These are phyloP conservation scores for Aureobasidium leucospermi DNA, from an alignment of 2,329 filamentous ascomycete species.

Conservation along the genomic window DNA sequence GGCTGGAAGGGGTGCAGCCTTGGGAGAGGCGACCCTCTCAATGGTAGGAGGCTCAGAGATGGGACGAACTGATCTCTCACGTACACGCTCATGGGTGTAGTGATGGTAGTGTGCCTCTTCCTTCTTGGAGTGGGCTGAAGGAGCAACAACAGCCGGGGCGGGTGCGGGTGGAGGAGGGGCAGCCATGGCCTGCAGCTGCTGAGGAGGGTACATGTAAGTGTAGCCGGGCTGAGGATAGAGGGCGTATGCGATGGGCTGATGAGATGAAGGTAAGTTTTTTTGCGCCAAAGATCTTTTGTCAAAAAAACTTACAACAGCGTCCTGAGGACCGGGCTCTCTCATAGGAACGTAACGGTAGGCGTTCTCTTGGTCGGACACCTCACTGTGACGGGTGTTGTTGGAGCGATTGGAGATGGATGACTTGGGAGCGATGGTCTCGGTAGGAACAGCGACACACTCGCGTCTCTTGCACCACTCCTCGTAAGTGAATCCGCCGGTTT, in stretches of 20 bases:
- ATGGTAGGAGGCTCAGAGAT: neutral
- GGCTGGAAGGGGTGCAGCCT: neutral
- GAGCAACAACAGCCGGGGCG: neutral
- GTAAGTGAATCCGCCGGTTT: slow-evolving; percentile 8
- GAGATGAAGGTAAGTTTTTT: neutral
- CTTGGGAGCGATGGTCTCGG: slow-evolving; percentile 9
- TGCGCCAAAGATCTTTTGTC: neutral
- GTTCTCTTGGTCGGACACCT: slow-evolving; percentile 4
- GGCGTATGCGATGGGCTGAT: slow-evolving; percentile 10
- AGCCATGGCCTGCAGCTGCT: neutral
- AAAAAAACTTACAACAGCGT: neutral
- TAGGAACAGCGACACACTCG: neutral
- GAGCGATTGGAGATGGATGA: slow-evolving; percentile 1
- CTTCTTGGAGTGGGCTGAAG: neutral
- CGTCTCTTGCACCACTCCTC: slow-evolving; percentile 12
- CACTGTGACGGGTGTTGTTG: neutral
- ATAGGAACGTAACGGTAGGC: slow-evolving; percentile 14
- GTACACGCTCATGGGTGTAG: neutral
- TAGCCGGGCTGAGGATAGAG: slow-evolving; percentile 7
- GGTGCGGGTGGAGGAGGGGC: neutral
- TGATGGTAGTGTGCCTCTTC: neutral
- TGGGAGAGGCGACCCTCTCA: neutral
- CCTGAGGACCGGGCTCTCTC: slow-evolving; percentile 13
- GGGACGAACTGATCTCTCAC: neutral
- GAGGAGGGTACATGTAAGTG: slow-evolving; percentile 4